phyloP scores from a whole-genome alignment of 2,329 filamentous ascomycete species.

The Fusarium sp. region DNA sequence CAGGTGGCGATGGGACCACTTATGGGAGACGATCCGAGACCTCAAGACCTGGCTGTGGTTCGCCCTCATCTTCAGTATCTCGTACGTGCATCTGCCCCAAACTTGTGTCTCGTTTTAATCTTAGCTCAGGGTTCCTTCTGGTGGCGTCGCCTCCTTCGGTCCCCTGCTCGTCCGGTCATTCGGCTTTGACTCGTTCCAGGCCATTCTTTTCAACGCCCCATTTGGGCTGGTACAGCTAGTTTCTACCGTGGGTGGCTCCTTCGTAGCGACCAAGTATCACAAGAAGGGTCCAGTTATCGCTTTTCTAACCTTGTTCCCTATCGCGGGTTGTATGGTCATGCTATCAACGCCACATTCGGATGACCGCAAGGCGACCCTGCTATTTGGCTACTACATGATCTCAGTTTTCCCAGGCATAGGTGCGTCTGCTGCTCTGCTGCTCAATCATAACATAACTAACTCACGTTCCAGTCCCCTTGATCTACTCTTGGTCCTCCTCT shows the following conservation, averaged over 20 bases:
- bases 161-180: slow-evolving; percentile 68
- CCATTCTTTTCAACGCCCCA: slow-evolving; percentile 69
- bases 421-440: not conserved
- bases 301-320: slow-evolving; percentile 64
- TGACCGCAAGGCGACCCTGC: slow-evolving; percentile 58
- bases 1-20: slow-evolving; percentile 54
- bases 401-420: slow-evolving; percentile 11
- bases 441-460: not conserved
- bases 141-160: slow-evolving; percentile 68
- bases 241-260: slow-evolving; percentile 65
- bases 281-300: slow-evolving; percentile 66
- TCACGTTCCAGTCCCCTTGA: slow-evolving; percentile 49
- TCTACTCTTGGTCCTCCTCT: slow-evolving; percentile 65
- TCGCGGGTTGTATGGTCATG: slow-evolving; percentile 58
- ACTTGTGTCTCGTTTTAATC: slow-evolving; percentile 41
- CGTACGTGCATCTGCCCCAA: slow-evolving; percentile 35
- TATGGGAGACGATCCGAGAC: slow-evolving; percentile 51
- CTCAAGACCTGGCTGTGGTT: slow-evolving; percentile 55
- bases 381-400: slow-evolving; percentile 64
- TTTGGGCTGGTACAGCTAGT: slow-evolving; percentile 70
- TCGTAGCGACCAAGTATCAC: slow-evolving; percentile 62
- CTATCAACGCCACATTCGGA: slow-evolving; percentile 59
- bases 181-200: slow-evolving; percentile 65
- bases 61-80: slow-evolving; percentile 61
- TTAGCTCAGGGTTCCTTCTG: slow-evolving; percentile 35